phyloP scores from a whole-genome alignment of 1,284 basidiomycete species.

The Gymnopus androsaceus region DNA sequence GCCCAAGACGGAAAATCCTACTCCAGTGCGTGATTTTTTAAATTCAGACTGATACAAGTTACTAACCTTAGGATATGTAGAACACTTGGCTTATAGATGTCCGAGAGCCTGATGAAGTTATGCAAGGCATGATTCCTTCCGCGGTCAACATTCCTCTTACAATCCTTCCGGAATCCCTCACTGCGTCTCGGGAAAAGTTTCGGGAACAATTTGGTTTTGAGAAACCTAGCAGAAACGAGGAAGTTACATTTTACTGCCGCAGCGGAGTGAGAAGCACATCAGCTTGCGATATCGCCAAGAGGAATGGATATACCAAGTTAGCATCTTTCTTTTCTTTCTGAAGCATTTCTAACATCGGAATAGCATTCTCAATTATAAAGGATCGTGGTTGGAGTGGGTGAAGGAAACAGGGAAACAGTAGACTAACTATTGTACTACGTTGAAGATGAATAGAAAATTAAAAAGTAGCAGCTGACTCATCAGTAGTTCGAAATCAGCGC shows the following conservation, averaged over 20 bases:
- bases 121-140: slow-evolving; percentile 94
- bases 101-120: slow-evolving; percentile 90
- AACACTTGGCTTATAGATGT: slow-evolving; percentile 89
- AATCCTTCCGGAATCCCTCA: slow-evolving; percentile 71
- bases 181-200: slow-evolving; percentile 63
- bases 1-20: slow-evolving; percentile 79
- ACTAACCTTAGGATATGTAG: slow-evolving; percentile 43
- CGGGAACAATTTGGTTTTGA: slow-evolving; percentile 78
- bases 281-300: slow-evolving; percentile 82
- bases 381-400: slow-evolving; percentile 93
- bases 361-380: slow-evolving; percentile 85
- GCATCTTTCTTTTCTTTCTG: slow-evolving; percentile 26
- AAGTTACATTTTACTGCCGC: slow-evolving; percentile 93
- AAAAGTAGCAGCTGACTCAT: too few species aligned
- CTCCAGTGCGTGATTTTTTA: slow-evolving; percentile 56
- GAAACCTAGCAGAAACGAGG: slow-evolving; percentile 78
- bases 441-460: too few species aligned
- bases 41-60: not conserved
- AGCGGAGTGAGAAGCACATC: slow-evolving; percentile 85
- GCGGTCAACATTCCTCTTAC: slow-evolving; percentile 93
- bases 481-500: too few species aligned
- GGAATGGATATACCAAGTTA: slow-evolving; percentile 85
- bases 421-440: not conserved
- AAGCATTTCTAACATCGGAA: slow-evolving; percentile 3
- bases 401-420: slow-evolving; percentile 39